Evolutionary conservation across 805 yeast genomes (phyloP), one percentile per base, ranked within the genome.

Genomic region (Kazachstania kunashirensis): DNA sequence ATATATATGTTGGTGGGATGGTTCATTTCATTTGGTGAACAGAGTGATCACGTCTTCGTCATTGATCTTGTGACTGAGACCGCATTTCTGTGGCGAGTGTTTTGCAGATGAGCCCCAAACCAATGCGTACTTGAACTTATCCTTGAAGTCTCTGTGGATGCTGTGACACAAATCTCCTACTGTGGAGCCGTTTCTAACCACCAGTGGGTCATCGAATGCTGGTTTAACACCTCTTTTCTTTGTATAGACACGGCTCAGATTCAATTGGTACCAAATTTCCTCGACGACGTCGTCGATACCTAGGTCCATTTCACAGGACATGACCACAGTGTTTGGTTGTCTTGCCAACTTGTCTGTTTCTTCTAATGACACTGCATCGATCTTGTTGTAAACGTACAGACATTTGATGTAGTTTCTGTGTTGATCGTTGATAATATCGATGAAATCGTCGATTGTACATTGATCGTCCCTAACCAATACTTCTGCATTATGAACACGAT

Each of bases 71-170:
- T 89, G 98, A 44, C 56, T 73, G 39, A 89, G 66, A 0, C 98
- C 97, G 67, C 97, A 89, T 55, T 89, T 89, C 55, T 89, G 98
- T 4, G 97, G 97, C 24, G 89, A 84, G 55, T 85, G 95, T 57
- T 92, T 92, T 6, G 96, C 82, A 32, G 94, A 79, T 1, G 88
- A 77, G 0, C 98, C 98, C 96, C 97, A 89, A 5, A 89, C 96
- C 52, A 86, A 62, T 0, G 97, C 97, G 57, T 88, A 86, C 57
- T 86, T 84, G 68, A 92, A 89, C 52, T 82, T 84, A 45, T 81
- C 78, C 53, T 86, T 88, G 69, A 89, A 82, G 51, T 88, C 96
- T 48, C 94, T 73, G 57, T 89, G 97, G 44, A 89, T 80, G 10
- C 92, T 72, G 54, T 89, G 88, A 65, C 98, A 89, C 20, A 89